Evolutionary conservation across 495 filamentous ascomycete species (phyloP).

Genomic region (Margaritispora aquatica): DNA sequence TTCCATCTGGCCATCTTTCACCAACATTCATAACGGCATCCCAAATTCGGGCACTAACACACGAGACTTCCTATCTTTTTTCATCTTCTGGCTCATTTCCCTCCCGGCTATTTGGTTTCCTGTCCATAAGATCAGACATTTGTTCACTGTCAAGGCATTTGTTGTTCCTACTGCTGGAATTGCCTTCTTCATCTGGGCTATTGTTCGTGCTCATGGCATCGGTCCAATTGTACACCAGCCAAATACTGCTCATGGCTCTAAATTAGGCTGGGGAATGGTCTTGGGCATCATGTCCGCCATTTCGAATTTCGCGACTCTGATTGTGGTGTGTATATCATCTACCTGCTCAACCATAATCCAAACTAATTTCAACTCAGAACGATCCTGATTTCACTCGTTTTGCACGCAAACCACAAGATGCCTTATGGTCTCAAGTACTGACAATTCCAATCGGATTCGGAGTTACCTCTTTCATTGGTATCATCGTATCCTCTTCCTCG

Average conservation of each 20-base stretch:
- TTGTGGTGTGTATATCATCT: conserved; percentile 21
- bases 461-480: conserved; percentile 86
- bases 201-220: conserved; percentile 74
- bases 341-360: not conserved
- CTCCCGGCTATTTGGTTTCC: conserved; percentile 85
- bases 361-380: conserved; percentile 37
- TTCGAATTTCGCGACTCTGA: conserved; percentile 84
- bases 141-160: conserved; percentile 88
- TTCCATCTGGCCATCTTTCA: conserved; percentile 69
- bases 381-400: conserved; percentile 91
- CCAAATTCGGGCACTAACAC: conserved; percentile 67
- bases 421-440: conserved; percentile 83
- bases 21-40: conserved; percentile 60
- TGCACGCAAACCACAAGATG: conserved; percentile 71
- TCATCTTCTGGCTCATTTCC: conserved; percentile 75
- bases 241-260: conserved; percentile 55
- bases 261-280: conserved; percentile 75
- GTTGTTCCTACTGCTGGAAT: conserved; percentile 80
- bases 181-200: conserved; percentile 86
- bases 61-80: conserved; percentile 69
- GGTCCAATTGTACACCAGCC: conserved; percentile 80
- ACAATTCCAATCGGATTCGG: conserved; percentile 85
- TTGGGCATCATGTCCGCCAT: conserved; percentile 83
- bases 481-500: conserved; percentile 86
- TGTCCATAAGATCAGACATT: conserved; percentile 69